Evolutionary conservation across 1,139 yeast species (phyloP), one percentile per base, ranked within the genome.

Genomic region (Diutina ranongensis): DNA sequence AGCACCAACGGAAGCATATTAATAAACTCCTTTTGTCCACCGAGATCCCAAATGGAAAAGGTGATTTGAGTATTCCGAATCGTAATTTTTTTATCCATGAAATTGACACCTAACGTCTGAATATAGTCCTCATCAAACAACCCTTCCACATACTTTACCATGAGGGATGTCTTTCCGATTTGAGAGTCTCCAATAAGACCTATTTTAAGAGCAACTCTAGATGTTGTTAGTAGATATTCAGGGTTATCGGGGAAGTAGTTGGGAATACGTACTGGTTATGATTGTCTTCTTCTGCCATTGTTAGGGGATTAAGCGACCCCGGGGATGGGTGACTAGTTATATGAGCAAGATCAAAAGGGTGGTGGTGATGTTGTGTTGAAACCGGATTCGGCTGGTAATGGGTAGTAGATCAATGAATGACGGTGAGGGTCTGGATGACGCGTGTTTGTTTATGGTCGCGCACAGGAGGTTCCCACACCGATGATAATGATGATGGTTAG

Each of bases 171-270:
- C 58, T 92, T 92, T 4, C 99, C 99, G n/a, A 92, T 92, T 57
- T 88, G 95, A 1, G 97, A 94, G 61, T 94, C 98, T 9, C 99
- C 99, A 46, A 92, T 81, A 47, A 92, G 76, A 8, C 97, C 98
- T 20, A 92, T 88, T 58, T 92, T 94, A 45, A 92, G 72, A 10
- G 94, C 87, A 36, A 88, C 92, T 51, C 35, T 28, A 10, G 1
- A 9, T 13, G 5, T 25, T 25, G 27, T 40, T 28, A 40, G 35
- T 28, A n/a, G n/a, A 92, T 88, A 58, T 92, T 94, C 45, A 92
- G 72, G 12, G 94, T 87, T 36, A 88, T 89, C 51, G 27, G 18
- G 15, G 1, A 9, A 10, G 5, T 25, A 7, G 27, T 40, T 28
- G 28, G 35, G 18, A 18, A 2, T 12, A 52, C 55, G 45, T 50